phyloP scores from a whole-genome alignment of 2,329 filamentous ascomycete genomes.

The Penicillium sclerotiorum region DNA sequence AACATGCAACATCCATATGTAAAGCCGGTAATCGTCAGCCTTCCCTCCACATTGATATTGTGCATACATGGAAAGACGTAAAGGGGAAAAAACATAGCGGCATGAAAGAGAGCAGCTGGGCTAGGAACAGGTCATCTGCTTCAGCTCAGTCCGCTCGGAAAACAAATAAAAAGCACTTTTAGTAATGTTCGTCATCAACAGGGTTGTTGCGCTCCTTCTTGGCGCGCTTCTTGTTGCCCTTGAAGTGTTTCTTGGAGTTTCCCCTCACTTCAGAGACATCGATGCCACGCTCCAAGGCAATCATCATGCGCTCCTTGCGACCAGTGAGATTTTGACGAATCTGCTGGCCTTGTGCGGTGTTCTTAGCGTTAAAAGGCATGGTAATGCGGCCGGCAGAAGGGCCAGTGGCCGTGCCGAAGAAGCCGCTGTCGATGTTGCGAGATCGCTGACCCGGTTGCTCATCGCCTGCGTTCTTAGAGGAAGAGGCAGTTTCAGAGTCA shows the following conservation, averaged over 20 bases:
- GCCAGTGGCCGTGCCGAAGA: slow-evolving; percentile 70
- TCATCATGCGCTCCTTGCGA: slow-evolving; percentile 75
- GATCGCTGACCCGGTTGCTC: slow-evolving; percentile 69
- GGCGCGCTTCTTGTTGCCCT: slow-evolving; percentile 41
- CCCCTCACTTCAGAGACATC: slow-evolving; percentile 75
- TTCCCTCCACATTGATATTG: not conserved
- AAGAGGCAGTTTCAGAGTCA: slow-evolving; percentile 26
- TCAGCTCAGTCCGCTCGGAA: slow-evolving; percentile 1
- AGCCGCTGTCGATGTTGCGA: slow-evolving; percentile 77
- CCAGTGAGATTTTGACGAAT: slow-evolving; percentile 78
- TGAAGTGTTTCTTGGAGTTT: slow-evolving; percentile 78
- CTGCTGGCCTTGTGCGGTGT: slow-evolving; percentile 74
- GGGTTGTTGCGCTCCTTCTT: slow-evolving; percentile 36
- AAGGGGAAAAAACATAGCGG: slow-evolving; percentile 16
- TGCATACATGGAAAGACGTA: slow-evolving; percentile 9
- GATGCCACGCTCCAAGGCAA: slow-evolving; percentile 80
- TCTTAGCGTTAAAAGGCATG: slow-evolving; percentile 87
- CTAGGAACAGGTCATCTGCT: not conserved
- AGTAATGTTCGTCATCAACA: slow-evolving; percentile 34
- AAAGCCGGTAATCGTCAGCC: slow-evolving; percentile 15
- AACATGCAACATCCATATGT: slow-evolving; percentile 23
- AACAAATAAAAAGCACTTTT: slow-evolving; percentile 23
- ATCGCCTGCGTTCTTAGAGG: slow-evolving; percentile 28
- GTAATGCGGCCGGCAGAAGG: slow-evolving; percentile 67
- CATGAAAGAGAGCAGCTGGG: slow-evolving; percentile 19